Conservation (phyloP, 805 yeast genomes). For the Metschnikowia gelsemii region DNA sequence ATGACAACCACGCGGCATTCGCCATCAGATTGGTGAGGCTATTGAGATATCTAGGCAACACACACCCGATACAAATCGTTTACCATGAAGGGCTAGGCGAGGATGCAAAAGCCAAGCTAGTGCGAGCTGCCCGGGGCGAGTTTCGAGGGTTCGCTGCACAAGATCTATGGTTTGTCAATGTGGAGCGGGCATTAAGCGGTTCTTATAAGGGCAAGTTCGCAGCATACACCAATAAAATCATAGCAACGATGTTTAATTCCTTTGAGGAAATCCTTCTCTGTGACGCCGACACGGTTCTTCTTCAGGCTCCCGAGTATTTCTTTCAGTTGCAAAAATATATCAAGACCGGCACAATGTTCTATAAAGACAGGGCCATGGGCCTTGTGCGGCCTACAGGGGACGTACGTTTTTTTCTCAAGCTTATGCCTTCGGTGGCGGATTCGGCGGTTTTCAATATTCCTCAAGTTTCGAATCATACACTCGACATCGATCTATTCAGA, state of each 20-base stretch:
- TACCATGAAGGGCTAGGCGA: constrained; percentile 21
- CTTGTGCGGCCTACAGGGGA: constrained; percentile 35
- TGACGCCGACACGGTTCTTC: constrained; percentile 53
- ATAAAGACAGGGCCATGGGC: constrained; percentile 16
- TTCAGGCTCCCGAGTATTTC: constrained; percentile 29
- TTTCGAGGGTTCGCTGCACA: constrained; percentile 23
- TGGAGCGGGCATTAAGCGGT: constrained; percentile 20
- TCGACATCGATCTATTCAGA: constrained; percentile 30
- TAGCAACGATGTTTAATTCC: constrained; percentile 17
- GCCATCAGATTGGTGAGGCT: constrained; percentile 25
- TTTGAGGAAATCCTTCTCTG: constrained; percentile 35
- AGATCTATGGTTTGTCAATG: constrained; percentile 42
- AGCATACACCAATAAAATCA: constrained; percentile 33
- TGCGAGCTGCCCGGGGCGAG: constrained; percentile 12
- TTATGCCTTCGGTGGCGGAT: constrained; percentile 41
- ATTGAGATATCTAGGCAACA: constrained; percentile 34
- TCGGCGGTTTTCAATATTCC: constrained; percentile 30
- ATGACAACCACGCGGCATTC: constrained; percentile 28
- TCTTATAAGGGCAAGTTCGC: constrained; percentile 30
- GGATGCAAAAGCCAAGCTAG: constrained; percentile 4
- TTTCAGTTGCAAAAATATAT: constrained; percentile 35
- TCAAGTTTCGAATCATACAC: constrained; percentile 32
- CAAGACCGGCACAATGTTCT: constrained; percentile 29
- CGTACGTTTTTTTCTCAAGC: constrained; percentile 44
- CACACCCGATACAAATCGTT: constrained; percentile 42